A percentile compares a stretch with the other conserved stretches of the same genome.
These are phyloP conservation scores for Botrytis deweyae DNA, from an alignment of 2,329 filamentous ascomycete genomes.

Conservation along the genomic window DNA sequence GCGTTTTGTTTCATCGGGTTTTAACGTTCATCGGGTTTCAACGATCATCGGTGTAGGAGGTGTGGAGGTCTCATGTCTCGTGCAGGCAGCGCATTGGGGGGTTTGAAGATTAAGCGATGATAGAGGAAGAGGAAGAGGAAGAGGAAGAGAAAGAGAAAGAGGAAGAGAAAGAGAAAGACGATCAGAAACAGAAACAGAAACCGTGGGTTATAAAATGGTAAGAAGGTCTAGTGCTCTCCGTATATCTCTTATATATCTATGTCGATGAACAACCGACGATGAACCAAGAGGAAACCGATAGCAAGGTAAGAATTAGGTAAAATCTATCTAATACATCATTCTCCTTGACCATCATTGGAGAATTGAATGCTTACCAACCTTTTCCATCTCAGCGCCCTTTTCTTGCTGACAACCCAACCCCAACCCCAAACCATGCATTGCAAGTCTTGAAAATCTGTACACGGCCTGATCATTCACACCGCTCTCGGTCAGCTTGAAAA, in stretches of 20 bases:
- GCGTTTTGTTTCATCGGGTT: background rate
- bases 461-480: slow-evolving; percentile 9
- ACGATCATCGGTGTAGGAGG: background rate
- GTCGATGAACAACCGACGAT: background rate
- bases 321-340: background rate
- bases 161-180: background rate
- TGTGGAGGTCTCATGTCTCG: background rate
- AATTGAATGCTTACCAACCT: background rate
- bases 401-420: background rate
- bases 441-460: background rate
- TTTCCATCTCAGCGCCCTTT: background rate
- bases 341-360: background rate
- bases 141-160: too few species aligned
- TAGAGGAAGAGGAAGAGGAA: background rate
- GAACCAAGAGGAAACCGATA: background rate
- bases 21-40: background rate
- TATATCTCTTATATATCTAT: background rate
- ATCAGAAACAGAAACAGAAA: background rate
- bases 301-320: background rate
- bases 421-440: background rate
- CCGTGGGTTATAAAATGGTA: background rate
- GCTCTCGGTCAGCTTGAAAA: slow-evolving; percentile 21
- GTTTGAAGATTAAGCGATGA: background rate
- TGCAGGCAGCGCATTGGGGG: background rate
- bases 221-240: background rate